phyloP scores from a whole-genome alignment of 768 basidiomycete genomes.

The Collybiopsis luxurians region DNA sequence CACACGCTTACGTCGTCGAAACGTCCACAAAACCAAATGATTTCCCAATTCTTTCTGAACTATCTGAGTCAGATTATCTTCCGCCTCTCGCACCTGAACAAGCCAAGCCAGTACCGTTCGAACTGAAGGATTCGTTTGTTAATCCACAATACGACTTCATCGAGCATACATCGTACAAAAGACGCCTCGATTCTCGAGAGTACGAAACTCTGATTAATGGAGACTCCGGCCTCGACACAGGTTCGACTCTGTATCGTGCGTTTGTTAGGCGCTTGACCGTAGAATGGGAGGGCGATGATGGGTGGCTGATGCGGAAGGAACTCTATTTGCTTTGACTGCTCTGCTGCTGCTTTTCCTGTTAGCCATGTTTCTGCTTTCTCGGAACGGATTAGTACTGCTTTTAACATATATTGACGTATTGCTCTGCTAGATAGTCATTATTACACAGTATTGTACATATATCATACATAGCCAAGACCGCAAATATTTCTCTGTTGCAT shows the following conservation, averaged over 20 bases:
- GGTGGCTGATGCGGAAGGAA: slow-evolving; percentile 2
- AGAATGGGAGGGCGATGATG: background rate
- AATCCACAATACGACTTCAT: too few relatives aligned
- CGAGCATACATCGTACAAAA: background rate
- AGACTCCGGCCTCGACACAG: background rate
- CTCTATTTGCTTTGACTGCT: background rate
- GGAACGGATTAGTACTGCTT: too few relatives aligned
- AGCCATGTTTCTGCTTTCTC: background rate
- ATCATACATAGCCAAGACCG: too few relatives aligned
- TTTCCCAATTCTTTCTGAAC: background rate
- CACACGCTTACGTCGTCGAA: background rate
- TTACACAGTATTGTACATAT: too few relatives aligned
- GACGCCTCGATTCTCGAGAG: background rate
- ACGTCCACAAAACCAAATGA: background rate
- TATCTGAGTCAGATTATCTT: background rate
- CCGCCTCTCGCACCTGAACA: background rate
- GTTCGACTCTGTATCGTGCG: background rate
- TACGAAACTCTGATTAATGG: background rate
- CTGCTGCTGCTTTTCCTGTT: background rate
- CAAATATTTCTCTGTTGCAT: background rate
- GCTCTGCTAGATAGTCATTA: too few relatives aligned
- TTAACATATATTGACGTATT: too few relatives aligned
- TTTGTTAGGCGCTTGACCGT: background rate
- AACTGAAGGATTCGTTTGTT: too few relatives aligned
- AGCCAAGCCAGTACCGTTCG: background rate